These are phyloP conservation scores for Trametes punicea DNA, from an alignment of 768 basidiomycete genomes.

Conservation along the genomic window DNA sequence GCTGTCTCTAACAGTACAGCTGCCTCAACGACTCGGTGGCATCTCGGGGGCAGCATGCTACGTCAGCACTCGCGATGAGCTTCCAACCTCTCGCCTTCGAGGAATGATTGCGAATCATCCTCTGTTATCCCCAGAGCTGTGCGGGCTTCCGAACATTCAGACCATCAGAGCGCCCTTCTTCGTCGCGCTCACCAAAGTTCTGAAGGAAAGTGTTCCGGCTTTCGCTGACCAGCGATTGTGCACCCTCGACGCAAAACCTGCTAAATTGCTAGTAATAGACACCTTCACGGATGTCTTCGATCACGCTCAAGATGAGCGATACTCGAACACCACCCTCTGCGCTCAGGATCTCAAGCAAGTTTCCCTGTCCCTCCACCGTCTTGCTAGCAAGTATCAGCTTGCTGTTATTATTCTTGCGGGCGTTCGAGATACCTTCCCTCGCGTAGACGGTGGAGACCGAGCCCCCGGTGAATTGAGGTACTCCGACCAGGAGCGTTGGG, in stretches of 20 bases:
- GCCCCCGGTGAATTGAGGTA: slow-evolving; percentile 50
- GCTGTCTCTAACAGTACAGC: slow-evolving; percentile 74
- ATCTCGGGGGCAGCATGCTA: slow-evolving; percentile 70
- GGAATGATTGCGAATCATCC: slow-evolving; percentile 59
- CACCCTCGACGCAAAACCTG: slow-evolving; percentile 43
- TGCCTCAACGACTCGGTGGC: slow-evolving; percentile 54
- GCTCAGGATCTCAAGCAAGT: slow-evolving; percentile 67
- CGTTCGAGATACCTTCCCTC: slow-evolving; percentile 29
- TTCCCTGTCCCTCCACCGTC: slow-evolving; percentile 62
- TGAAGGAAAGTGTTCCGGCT: slow-evolving; percentile 51
- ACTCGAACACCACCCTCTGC: slow-evolving; percentile 65
- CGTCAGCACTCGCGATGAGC: slow-evolving; percentile 65
- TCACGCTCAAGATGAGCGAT: slow-evolving; percentile 53
- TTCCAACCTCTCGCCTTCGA: slow-evolving; percentile 65
- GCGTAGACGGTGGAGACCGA: slow-evolving; percentile 23
- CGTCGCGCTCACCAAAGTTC: slow-evolving; percentile 50
- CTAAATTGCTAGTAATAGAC: slow-evolving; percentile 83
- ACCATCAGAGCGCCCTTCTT: slow-evolving; percentile 57
- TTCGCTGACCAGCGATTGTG: slow-evolving; percentile 40
- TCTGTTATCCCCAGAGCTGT: slow-evolving; percentile 39
- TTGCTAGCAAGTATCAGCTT: slow-evolving; percentile 61
- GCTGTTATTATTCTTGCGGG: slow-evolving; percentile 87
- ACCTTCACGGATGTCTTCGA: slow-evolving; percentile 86
- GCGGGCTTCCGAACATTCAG: slow-evolving; percentile 55
- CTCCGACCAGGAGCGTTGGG: slow-evolving; percentile 67